A percentile compares a stretch with the other conserved stretches of the same genome.
phyloP scores from a whole-genome alignment of 2,329 filamentous ascomycete genomes.

The Penicillium palitans region DNA sequence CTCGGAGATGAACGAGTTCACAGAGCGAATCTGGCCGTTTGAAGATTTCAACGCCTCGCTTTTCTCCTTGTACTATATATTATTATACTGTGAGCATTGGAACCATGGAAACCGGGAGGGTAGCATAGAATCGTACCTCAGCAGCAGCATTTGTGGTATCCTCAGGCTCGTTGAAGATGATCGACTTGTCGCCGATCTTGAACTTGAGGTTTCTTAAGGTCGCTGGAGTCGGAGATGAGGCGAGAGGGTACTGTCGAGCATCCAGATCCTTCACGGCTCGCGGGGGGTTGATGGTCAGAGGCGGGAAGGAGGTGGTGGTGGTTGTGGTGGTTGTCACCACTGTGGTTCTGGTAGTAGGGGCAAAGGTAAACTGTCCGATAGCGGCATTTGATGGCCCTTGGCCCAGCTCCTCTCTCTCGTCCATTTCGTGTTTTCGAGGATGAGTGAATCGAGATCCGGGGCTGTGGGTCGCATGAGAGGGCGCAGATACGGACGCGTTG shows the following conservation, averaged over 20 bases:
- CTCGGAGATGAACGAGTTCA: constrained; percentile 46
- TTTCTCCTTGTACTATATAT: constrained; percentile 45
- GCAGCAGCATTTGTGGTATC: constrained; percentile 54
- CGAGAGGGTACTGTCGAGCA: constrained; percentile 85
- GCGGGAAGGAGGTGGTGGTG: constrained; percentile 77
- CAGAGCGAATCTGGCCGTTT: constrained; percentile 51
- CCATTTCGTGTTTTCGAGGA: constrained; percentile 30
- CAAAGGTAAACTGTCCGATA: constrained; percentile 62
- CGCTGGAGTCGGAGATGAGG: constrained; percentile 75
- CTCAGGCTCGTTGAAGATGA: constrained; percentile 65
- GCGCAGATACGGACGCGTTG: constrained; percentile 20
- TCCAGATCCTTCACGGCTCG: constrained; percentile 72
- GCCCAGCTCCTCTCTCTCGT: constrained; percentile 28
- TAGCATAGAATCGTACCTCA: constrained; percentile 48
- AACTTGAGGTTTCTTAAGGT: constrained; percentile 77
- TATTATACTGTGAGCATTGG: constrained; percentile 17
- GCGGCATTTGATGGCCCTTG: constrained; percentile 39
- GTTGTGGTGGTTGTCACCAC: constrained; percentile 89
- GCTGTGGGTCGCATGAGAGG: constrained; percentile 14
- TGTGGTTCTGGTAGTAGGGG: constrained; percentile 64
- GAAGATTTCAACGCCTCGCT: constrained; percentile 47
- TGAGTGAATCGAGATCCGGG: constrained; percentile 18
- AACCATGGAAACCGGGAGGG: not conserved
- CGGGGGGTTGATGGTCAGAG: constrained; percentile 75
- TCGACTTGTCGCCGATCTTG: constrained; percentile 61